Evolutionary conservation across 768 basidiomycete genomes (phyloP), one percentile per base, ranked within the genome.

Genomic region (Leccinum longicurvipes): DNA sequence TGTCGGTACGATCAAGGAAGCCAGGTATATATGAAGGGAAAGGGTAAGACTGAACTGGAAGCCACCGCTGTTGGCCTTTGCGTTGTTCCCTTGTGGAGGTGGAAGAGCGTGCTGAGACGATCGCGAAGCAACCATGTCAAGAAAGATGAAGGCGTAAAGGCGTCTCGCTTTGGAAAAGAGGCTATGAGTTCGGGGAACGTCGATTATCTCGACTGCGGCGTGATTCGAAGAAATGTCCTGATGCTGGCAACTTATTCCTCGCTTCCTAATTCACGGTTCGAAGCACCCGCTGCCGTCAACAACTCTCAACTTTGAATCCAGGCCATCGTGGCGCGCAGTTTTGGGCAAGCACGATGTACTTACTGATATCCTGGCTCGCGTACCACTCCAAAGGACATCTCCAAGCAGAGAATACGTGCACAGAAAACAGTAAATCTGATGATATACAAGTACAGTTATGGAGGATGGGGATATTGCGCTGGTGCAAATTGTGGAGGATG

Each of bases 401-500:
- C 32, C 27, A 47, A 23, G 15, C 31, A 28, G 46, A 41, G 31
- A 47, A 50, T 23, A 28, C 23, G 32, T 29, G 17, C 41, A 53
- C 39, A 4, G 29, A 27, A 31, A 50, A 47, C 28, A 31, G 28
- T 46, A 41, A n/a, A 47, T 23, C n/a, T 29, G n/a, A 42, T 39
- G 19, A 4, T 31, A 17, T 3, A 47, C 21, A 24, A 39, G 24
- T 41, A 31, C 51, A 44, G 8, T 34, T 58, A 68, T 54, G 53
- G 36, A 29, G 60, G 54, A 23, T 59, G 60, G n/a, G 63, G 34
- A 23, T 60, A 72, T 45, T 50, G 57, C 3, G 47, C 39, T 2
- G 55, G 51, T 28, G 41, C 25, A 28, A 64, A 58, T 32, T 50
- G 70, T 32, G 61, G 45, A 25, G 41, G 56, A 23, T 61, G 52